Base-by-base conservation (phyloP, 2,329 filamentous ascomycete genomes). In the Phaeosphaeria sp. region DNA sequence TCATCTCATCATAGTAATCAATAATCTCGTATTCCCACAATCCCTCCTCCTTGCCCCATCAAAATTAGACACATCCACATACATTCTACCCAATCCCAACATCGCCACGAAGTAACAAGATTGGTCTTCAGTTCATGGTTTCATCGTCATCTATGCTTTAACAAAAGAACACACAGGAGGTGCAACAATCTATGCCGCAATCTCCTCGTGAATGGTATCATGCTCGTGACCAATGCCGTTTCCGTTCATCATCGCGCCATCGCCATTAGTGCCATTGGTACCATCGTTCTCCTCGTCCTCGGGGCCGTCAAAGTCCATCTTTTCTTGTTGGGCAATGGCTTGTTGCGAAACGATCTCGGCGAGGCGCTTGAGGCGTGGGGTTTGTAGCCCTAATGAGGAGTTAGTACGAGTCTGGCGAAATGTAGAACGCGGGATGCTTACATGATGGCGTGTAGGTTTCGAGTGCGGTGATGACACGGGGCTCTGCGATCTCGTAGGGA, bases 401-500 rank as follows among this genome's bases (percentile, higher is more conserved):
- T 71, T 78, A 76, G 76, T 58, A 60, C 13, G 43, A 27, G 44
- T 25, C 42, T 6, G 1, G n/a, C 6, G 17, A 21, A 22, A 13
- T 27, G 41, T 6, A n/a, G n/a, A n/a, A n/a, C n/a, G n/a, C n/a
- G n/a, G n/a, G n/a, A n/a, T n/a, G n/a, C 91, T 85, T 84, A 95
- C 94, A 99, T 67, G 93, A 97, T 63, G 95, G 95, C 50, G 95
- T 98, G 77, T 99, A 99, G 15, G 95, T 99, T 82, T 99, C 95
- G 65, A 99, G 82, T 52, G 95, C 95, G 3, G 93, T 97, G 72
- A 99, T 99, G 53, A 92, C 91, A 75, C 95, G 87, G 25, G 95
- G 95, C 79, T 99, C 95, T 15, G 95, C 95, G 77, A 99, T 99
- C 79, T 98, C 95, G 74, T 99, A 99, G 23, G 94, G 95, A 22